Evolutionary conservation across 805 yeast species (phyloP).

Genomic region (Lipomyces kockii): DNA sequence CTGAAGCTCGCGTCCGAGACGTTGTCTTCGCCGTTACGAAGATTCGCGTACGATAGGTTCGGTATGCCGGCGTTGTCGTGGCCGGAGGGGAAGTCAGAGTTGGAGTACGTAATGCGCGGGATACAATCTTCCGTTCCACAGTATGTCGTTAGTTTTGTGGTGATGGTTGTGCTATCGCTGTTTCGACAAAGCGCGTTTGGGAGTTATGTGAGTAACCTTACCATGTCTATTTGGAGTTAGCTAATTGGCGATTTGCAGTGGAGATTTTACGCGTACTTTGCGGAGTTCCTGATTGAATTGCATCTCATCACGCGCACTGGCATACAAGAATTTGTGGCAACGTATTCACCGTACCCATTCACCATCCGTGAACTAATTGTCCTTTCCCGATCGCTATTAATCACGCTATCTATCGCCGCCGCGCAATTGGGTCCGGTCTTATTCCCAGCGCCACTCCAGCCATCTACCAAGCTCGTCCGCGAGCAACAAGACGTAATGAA

Average conservation of each 20-base stretch:
- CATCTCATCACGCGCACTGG: slow-evolving; percentile 38
- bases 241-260: slow-evolving; percentile 25
- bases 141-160: slow-evolving; percentile 31
- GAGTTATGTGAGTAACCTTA: slow-evolving; percentile 20
- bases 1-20: slow-evolving; percentile 78
- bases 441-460: slow-evolving; percentile 10
- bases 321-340: slow-evolving; percentile 15
- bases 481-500: slow-evolving; percentile 20
- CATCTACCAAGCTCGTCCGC: slow-evolving; percentile 6
- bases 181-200: slow-evolving; percentile 35
- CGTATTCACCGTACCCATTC: slow-evolving; percentile 31
- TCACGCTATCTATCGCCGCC: slow-evolving; percentile 36
- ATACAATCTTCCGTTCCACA: slow-evolving; percentile 13
- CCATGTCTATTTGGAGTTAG: neutral
- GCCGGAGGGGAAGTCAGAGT: slow-evolving; percentile 19
- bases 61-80: slow-evolving; percentile 80
- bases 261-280: slow-evolving; percentile 38
- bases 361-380: slow-evolving; percentile 31
- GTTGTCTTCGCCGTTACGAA: slow-evolving; percentile 71
- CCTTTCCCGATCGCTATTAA: slow-evolving; percentile 35
- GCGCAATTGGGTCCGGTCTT: slow-evolving; percentile 38
- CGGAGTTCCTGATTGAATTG: slow-evolving; percentile 37
- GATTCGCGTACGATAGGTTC: slow-evolving; percentile 80
- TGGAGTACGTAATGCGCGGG: slow-evolving; percentile 23
- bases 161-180: slow-evolving; percentile 31